Base-by-base conservation (phyloP, 2,329 filamentous ascomycete genomes). In the Cadophora malorum region DNA sequence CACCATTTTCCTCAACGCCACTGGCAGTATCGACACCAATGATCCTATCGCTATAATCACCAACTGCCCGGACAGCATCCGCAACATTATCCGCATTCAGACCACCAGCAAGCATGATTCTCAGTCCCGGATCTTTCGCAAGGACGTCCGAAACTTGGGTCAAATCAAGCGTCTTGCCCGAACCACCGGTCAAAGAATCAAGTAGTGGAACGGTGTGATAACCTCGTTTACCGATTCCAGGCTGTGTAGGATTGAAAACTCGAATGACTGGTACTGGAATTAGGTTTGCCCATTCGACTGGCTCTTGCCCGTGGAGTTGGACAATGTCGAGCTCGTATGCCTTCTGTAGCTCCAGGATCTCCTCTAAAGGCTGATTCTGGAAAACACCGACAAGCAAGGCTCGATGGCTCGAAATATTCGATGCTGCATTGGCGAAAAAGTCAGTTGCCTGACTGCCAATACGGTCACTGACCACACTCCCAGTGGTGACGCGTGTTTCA, bases 321-420 rank as follows among this genome's bases (percentile, higher is more conserved):
- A 99, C 92, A 64, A 97, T 82, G 77, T 99, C 96, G 53, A 99
- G 86, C 56, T 86, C 84, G 72, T 97, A 89, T 14, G 89, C 83
- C 71, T 87, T 87, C 74, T 96, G 92, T 78, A 95, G 88, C 70
- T 90, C 86, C 62, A 98, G 83, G 7, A 99, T 85, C 74, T 97
- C 93, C 45, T 88, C 86, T 10, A 99, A 83, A 0, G 95, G 88
- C 77, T 98, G 95, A 78, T 97, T 92, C 75, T 92, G 91, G 82
- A 99, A 99, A 1, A 99, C 95, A 66, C 96, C 96, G 5, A 97
- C 96, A 0, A 99, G 85, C 2, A 96, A 85, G 0, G 95, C 90
- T 10, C 91, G 81, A 16, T 87, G 77, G 78, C 83, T 77, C 77
- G 85, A 79, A 4, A 90, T 79, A 67, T 82, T 81, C 38, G 79